Evolutionary conservation across 176 grass and related monocot species (phyloP).

Genomic region (Aegilops bicornis): DNA sequence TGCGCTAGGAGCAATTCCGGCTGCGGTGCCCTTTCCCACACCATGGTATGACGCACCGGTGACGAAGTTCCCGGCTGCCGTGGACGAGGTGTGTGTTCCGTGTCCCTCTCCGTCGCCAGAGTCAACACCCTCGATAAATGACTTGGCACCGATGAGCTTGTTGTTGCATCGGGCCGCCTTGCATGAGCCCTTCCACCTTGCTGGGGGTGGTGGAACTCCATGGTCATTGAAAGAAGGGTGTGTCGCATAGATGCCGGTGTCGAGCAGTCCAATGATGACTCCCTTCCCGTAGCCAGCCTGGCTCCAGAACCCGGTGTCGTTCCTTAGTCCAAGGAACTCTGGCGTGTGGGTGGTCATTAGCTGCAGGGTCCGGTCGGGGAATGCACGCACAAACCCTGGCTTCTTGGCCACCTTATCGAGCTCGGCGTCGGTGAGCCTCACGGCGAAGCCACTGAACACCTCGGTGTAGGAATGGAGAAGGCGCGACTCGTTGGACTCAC

Average conservation of each 20-base stretch:
- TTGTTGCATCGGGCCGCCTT: conserved; percentile 38
- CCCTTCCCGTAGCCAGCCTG: conserved; percentile 35
- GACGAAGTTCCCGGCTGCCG: conserved; percentile 40
- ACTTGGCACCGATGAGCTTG: conserved; percentile 30
- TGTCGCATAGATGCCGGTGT: conserved; percentile 36
- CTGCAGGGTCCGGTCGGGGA: conserved; percentile 18
- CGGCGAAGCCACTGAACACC: conserved; percentile 41
- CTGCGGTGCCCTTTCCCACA: not conserved
- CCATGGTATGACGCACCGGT: not conserved
- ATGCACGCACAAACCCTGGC: conserved; percentile 26
- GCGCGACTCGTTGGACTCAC: not conserved
- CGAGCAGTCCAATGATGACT: conserved; percentile 44
- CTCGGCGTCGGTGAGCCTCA: conserved; percentile 23
- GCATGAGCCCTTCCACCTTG: conserved; percentile 40
- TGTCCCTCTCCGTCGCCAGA: not conserved
- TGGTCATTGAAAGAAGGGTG: conserved; percentile 31
- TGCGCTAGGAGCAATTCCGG: conserved; percentile 44
- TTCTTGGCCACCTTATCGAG: conserved; percentile 13
- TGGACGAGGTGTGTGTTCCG: conserved; percentile 16
- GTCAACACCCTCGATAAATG: not conserved
- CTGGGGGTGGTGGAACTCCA: conserved; percentile 2
- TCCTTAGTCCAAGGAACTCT: conserved; percentile 22
- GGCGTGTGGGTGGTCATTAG: conserved; percentile 50
- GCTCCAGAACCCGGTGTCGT: conserved; percentile 8
- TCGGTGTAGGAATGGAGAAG: conserved; percentile 39